Evolutionary conservation across 73 alveolate species (phyloP).

Genomic region (Uronychia setigera): DNA sequence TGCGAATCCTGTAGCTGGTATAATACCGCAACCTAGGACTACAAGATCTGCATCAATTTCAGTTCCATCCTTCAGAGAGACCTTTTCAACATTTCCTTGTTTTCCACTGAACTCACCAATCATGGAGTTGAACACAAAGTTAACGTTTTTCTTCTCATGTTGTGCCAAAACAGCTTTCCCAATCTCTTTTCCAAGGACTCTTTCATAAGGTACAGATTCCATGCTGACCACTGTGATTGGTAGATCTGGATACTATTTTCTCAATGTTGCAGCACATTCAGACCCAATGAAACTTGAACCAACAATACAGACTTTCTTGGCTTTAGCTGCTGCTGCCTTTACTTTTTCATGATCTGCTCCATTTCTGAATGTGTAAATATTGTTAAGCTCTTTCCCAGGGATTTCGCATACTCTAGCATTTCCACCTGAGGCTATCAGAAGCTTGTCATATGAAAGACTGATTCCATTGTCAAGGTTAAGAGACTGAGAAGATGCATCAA

Average conservation of each 20-base stretch:
- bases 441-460: constrained; percentile 71
- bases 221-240: constrained; percentile 70
- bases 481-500: constrained; percentile 52
- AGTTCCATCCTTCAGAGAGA: constrained; percentile 70
- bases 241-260: constrained; percentile 50
- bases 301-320: constrained; percentile 77
- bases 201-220: constrained; percentile 66
- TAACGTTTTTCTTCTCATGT: constrained; percentile 73
- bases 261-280: constrained; percentile 81
- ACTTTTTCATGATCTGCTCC: constrained; percentile 64
- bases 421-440: constrained; percentile 90
- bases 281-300: constrained; percentile 91
- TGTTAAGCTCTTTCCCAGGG: constrained; percentile 67
- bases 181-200: constrained; percentile 77
- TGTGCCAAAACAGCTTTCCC: constrained; percentile 57
- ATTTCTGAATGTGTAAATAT: constrained; percentile 71
- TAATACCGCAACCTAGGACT: constrained; percentile 86
- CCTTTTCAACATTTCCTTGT: constrained; percentile 61
- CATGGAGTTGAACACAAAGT: constrained; percentile 43
- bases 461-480: constrained; percentile 60
- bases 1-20: constrained; percentile 67
- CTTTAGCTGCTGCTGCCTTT: constrained; percentile 50
- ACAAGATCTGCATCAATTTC: constrained; percentile 80
- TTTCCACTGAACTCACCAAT: constrained; percentile 59
- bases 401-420: constrained; percentile 59